Conservation (phyloP, 805 yeast species). For the Barnettozyma vustinii region DNA sequence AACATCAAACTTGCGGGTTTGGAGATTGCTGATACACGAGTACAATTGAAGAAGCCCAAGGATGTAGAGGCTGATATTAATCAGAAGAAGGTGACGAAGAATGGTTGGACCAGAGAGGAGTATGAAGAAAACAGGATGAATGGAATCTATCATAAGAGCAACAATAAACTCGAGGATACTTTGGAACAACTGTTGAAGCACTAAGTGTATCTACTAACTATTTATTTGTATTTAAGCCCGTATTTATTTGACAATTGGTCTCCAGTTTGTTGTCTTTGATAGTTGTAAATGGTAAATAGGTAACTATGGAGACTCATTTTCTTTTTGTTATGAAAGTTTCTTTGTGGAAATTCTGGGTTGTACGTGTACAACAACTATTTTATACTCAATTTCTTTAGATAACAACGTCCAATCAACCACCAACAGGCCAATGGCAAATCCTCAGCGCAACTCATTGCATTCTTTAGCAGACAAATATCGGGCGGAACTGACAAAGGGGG, state of each 20-base stretch:
- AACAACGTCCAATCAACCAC: background rate
- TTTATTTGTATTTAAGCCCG: background rate
- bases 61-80: background rate
- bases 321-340: background rate
- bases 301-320: background rate
- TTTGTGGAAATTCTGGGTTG: background rate
- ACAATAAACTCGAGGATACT: slow-evolving; percentile 13
- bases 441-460: background rate
- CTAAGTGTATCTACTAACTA: background rate
- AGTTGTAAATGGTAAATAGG: no score
- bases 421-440: background rate
- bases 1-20: slow-evolving; percentile 1
- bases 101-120: slow-evolving; percentile 5
- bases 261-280: background rate
- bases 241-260: no score
- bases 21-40: slow-evolving; percentile 8
- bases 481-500: background rate
- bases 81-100: slow-evolving; percentile 4
- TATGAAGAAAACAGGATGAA: slow-evolving; percentile 14
- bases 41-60: background rate
- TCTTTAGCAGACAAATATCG: slow-evolving; percentile 1
- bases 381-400: no score
- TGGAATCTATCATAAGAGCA: slow-evolving; percentile 11
- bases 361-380: no score
- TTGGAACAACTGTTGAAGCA: slow-evolving; percentile 13